Percentiles rank a stretch among this genome's conserved stretches.
phyloP scores from a whole-genome alignment of 2,329 filamentous ascomycete species.

The Fusarium ambrosium region DNA sequence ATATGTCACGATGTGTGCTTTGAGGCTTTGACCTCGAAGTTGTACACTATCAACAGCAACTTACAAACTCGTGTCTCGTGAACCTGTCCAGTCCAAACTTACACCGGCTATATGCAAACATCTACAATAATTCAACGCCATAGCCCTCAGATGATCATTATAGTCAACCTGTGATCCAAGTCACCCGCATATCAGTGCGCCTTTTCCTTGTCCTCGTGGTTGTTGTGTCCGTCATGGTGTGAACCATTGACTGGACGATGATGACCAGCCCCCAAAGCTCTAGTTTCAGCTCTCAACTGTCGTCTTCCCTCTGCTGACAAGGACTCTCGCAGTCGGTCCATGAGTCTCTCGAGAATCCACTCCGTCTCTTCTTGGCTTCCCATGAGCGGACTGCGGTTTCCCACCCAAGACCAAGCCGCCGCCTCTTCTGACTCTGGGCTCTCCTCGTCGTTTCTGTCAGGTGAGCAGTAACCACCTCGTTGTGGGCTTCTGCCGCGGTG shows the following conservation, averaged over 20 bases:
- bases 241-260: conserved; percentile 4
- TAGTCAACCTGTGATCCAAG: neutral
- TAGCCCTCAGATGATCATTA: neutral
- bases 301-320: conserved; percentile 41
- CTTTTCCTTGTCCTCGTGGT: neutral
- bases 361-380: conserved; percentile 76
- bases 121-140: neutral
- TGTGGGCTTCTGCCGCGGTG: neutral
- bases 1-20: neutral
- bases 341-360: conserved; percentile 78
- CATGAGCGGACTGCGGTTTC: conserved; percentile 77
- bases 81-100: neutral
- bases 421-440: conserved; percentile 47
- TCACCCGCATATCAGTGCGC: conserved; percentile 10
- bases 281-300: conserved; percentile 20
- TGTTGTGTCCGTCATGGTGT: neutral
- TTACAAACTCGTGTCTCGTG: neutral
- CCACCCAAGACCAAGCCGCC: conserved; percentile 78
- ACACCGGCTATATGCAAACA: neutral
- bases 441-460: conserved; percentile 5
- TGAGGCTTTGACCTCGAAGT: neutral
- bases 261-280: conserved; percentile 21
- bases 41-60: neutral
- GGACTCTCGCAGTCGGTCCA: conserved; percentile 62
- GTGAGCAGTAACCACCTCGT: neutral